Percentiles rank a stretch among this genome's conserved stretches.
phyloP scores from a whole-genome alignment of 768 basidiomycete species.

The Trametes cingulata region DNA sequence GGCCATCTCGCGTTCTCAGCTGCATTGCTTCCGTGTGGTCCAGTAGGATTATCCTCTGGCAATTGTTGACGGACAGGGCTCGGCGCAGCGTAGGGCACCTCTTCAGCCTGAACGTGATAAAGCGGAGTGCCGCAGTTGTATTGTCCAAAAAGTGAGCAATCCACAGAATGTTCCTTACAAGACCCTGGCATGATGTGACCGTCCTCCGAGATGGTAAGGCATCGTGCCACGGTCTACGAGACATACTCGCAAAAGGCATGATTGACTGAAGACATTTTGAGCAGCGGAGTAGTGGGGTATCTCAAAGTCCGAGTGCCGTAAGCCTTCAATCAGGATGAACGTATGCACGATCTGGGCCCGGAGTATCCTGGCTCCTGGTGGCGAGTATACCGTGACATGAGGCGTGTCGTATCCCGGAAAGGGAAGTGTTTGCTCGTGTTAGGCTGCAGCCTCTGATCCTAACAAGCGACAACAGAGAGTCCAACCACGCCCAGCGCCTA shows the following conservation, averaged over 20 bases:
- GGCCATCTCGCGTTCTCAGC: neutral
- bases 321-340: neutral
- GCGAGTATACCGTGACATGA: neutral
- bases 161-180: neutral
- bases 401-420: too few species aligned
- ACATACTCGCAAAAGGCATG: neutral
- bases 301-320: neutral
- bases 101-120: neutral
- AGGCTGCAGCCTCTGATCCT: conserved; percentile 10
- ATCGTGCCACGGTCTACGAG: too few species aligned
- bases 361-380: conserved; percentile 1
- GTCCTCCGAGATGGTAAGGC: too few species aligned
- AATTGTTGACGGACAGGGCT: neutral
- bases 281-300: neutral
- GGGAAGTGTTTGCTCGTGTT: conserved; percentile 12
- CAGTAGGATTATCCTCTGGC: neutral
- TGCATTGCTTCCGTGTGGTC: neutral
- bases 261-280: neutral
- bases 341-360: neutral
- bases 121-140: neutral
- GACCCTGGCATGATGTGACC: neutral
- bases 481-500: too few species aligned
- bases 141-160: neutral
- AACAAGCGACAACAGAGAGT: neutral
- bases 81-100: neutral